Conservation (phyloP, 257 asterid species). For the Plantago major region DNA sequence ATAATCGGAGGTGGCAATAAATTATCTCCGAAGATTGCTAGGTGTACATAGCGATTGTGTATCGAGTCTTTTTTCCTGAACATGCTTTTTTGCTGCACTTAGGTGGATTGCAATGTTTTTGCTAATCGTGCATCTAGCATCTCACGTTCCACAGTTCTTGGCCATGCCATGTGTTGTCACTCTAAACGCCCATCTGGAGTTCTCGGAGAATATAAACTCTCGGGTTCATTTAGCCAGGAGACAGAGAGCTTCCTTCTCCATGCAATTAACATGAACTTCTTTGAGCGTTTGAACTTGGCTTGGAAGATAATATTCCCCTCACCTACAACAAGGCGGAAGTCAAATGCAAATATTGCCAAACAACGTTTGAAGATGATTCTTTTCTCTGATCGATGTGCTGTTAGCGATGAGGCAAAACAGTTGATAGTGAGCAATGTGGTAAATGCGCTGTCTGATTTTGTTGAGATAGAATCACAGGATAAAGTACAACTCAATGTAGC, state of each 20-base stretch:
- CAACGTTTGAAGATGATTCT: conserved; percentile 91
- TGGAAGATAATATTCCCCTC: conserved; percentile 95
- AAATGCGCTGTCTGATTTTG: conserved; percentile 73
- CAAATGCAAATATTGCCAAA: conserved; percentile 87
- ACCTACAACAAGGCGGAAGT: conserved; percentile 44
- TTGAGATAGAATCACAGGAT: conserved; percentile 91
- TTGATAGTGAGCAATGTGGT: conserved; percentile 81
- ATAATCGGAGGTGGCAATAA: not conserved
- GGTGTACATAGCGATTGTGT: conserved; percentile 1
- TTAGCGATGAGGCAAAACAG: conserved; percentile 92
- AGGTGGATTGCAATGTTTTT: conserved; percentile 64
- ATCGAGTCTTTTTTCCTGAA: conserved; percentile 1
- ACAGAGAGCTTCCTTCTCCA: conserved; percentile 68
- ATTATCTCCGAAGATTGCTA: not conserved
- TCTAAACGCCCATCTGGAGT: conserved; percentile 52
- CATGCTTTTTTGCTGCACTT: conserved; percentile 15
- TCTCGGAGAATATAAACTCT: conserved; percentile 47
- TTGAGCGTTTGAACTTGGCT: conserved; percentile 83
- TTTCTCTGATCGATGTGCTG: conserved; percentile 91
- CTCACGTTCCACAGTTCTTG: conserved; percentile 35
- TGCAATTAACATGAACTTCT: conserved; percentile 66
- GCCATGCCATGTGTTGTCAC: conserved; percentile 45
- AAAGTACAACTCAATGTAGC: conserved; percentile 86
- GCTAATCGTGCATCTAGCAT: conserved; percentile 42
- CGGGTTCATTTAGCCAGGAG: conserved; percentile 60